Evolutionary conservation across 2,329 filamentous ascomycete species (phyloP).

Genomic region (Aspergillus transmontanensis): DNA sequence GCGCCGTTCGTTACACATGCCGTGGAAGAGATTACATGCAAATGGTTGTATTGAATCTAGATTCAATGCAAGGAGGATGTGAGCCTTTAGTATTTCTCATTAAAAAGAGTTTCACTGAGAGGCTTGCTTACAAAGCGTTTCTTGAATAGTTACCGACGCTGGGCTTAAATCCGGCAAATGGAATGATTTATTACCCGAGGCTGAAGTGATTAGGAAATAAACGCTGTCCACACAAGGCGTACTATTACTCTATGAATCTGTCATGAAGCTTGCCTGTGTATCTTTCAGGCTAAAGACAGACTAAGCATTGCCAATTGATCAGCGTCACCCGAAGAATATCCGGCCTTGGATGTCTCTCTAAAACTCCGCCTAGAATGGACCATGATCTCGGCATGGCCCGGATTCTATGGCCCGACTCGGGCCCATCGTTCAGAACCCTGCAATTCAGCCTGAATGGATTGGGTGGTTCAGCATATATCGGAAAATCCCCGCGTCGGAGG

Average conservation of each 20-base stretch:
- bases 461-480: neutral
- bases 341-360: neutral
- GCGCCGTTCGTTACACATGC: neutral
- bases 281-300: neutral
- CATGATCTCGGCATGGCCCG: neutral
- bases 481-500: conserved; percentile 15
- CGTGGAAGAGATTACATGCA: neutral
- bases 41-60: no score
- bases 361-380: neutral
- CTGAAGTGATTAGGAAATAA: neutral
- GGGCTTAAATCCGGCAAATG: neutral
- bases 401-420: neutral
- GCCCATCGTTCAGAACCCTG: no score
- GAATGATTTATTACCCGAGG: neutral
- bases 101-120: no score
- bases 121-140: no score
- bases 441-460: conserved; percentile 12
- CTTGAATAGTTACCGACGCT: no score
- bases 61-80: neutral
- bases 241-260: neutral
- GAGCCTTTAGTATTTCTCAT: no score
- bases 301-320: neutral
- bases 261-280: neutral
- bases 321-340: neutral
- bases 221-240: no score